Evolutionary conservation across 208 protist genomes (phyloP).

Genomic region (Herpetomonas tarakana): DNA sequence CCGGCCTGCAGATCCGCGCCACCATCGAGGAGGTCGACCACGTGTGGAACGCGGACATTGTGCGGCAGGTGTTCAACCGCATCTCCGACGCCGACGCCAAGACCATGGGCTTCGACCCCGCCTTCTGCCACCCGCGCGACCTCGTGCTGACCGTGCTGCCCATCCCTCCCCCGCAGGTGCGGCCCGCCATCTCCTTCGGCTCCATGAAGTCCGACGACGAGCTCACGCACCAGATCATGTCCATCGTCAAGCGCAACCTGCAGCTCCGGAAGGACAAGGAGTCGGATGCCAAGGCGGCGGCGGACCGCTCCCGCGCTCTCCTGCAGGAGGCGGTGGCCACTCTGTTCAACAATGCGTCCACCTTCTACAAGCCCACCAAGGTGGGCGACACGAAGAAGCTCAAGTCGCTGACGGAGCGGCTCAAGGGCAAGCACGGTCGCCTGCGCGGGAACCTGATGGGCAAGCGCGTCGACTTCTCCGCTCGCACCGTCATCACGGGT

Average conservation of each 20-base stretch:
- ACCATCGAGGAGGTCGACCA: slow-evolving; percentile 97
- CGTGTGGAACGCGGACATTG: slow-evolving; percentile 97
- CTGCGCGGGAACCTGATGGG: slow-evolving; percentile 99
- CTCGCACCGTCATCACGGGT: slow-evolving; percentile 99
- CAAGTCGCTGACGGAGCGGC: slow-evolving; percentile 94
- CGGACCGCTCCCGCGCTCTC: slow-evolving; percentile 90
- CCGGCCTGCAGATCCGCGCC: slow-evolving; percentile 89
- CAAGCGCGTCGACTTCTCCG: slow-evolving; percentile 99
- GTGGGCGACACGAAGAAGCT: slow-evolving; percentile 73
- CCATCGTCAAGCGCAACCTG: slow-evolving; percentile 89
- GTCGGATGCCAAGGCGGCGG: slow-evolving; percentile 67
- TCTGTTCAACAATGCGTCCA: slow-evolving; percentile 93
- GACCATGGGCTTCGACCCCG: slow-evolving; percentile 95
- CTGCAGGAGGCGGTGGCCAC: slow-evolving; percentile 98
- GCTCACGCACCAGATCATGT: slow-evolving; percentile 95
- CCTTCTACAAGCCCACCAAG: slow-evolving; percentile 75
- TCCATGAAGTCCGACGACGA: slow-evolving; percentile 97
- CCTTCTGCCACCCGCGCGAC: slow-evolving; percentile 97
- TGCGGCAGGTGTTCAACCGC: slow-evolving; percentile 98
- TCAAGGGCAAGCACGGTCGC: slow-evolving; percentile 99
- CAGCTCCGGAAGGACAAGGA: slow-evolving; percentile 73
- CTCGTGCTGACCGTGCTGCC: slow-evolving; percentile 91
- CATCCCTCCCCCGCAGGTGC: slow-evolving; percentile 96
- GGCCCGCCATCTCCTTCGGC: slow-evolving; percentile 72
- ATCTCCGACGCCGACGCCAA: slow-evolving; percentile 94